A percentile compares a stretch with the other conserved stretches of the same genome.
Conservation (phyloP, 2,329 filamentous ascomycete species). For the Neonectria coccinea region DNA sequence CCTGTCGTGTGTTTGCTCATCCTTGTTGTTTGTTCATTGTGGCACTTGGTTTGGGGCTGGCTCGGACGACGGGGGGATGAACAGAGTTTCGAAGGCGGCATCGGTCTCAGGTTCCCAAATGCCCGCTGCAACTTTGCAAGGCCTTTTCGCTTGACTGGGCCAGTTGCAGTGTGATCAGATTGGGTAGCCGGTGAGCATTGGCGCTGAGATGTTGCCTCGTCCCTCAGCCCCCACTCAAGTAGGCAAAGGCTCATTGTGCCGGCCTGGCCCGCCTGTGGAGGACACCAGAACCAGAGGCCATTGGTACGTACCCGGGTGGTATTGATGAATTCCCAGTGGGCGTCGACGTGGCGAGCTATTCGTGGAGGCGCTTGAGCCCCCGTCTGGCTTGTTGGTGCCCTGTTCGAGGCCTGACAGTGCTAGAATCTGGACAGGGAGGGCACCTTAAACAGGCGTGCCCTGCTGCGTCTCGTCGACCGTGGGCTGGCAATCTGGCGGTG, state of each 20-base stretch:
- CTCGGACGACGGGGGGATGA: conserved; percentile 4
- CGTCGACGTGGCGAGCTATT: conserved; percentile 39
- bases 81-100: conserved; percentile 10
- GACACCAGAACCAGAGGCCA: conserved; percentile 25
- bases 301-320: conserved; percentile 23
- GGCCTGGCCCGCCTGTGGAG: conserved; percentile 7
- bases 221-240: conserved; percentile 16
- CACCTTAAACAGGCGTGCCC: conserved; percentile 13
- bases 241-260: conserved; percentile 5
- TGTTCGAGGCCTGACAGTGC: conserved; percentile 19
- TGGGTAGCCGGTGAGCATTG: conserved; percentile 11
- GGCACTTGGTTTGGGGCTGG: conserved; percentile 1
- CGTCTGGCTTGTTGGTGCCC: conserved; percentile 6
- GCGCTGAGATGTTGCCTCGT: conserved; percentile 15
- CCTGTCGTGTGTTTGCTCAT: conserved; percentile 10
- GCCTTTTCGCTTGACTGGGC: conserved; percentile 10
- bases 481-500: conserved; percentile 23
- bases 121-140: conserved; percentile 6
- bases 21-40: conserved; percentile 14
- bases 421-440: conserved; percentile 18
- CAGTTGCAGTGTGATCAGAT: not conserved
- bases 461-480: conserved; percentile 4
- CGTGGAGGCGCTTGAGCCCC: conserved; percentile 28
- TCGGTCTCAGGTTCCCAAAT: conserved; percentile 2
- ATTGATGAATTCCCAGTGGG: conserved; percentile 30